phyloP scores from a whole-genome alignment of 1,284 basidiomycete species.

The Leccinum subrobustum region DNA sequence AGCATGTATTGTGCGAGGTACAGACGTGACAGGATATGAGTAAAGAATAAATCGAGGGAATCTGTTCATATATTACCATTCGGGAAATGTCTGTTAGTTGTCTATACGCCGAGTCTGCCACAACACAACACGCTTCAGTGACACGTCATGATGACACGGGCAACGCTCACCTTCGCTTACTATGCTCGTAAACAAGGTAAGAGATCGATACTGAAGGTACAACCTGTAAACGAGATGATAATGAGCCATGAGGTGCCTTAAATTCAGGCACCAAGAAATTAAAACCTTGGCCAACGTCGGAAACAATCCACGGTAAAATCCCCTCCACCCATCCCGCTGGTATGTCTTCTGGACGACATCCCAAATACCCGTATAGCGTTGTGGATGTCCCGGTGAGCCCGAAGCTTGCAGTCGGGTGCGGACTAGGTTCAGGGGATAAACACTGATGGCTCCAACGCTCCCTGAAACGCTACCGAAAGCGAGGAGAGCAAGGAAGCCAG shows the following conservation, averaged over 20 bases:
- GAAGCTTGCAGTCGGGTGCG: slow-evolving; percentile 95
- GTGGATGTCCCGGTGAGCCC: slow-evolving; percentile 90
- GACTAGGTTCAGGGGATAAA: slow-evolving; percentile 92
- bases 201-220: slow-evolving; percentile 94
- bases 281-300: slow-evolving; percentile 87
- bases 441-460: slow-evolving; percentile 87
- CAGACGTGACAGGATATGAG: slow-evolving; percentile 30
- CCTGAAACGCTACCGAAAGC: slow-evolving; percentile 89
- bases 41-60: slow-evolving; percentile 23
- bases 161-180: slow-evolving; percentile 66
- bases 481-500: slow-evolving; percentile 78
- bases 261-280: not conserved
- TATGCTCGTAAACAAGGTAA: slow-evolving; percentile 87
- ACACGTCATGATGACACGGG: not conserved
- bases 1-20: slow-evolving; percentile 28
- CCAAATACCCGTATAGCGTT: slow-evolving; percentile 82
- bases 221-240: slow-evolving; percentile 50
- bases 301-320: slow-evolving; percentile 92
- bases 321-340: slow-evolving; percentile 85
- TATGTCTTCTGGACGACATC: slow-evolving; percentile 88
- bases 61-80: slow-evolving; percentile 27
- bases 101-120: slow-evolving; percentile 48
- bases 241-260: slow-evolving; percentile 10
- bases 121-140: slow-evolving; percentile 12
- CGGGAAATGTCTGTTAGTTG: slow-evolving; percentile 12